Percentiles rank a stretch among this genome's conserved stretches.
phyloP scores from a whole-genome alignment of 2,329 filamentous ascomycete species.

The Coniochaeta pulveracea region DNA sequence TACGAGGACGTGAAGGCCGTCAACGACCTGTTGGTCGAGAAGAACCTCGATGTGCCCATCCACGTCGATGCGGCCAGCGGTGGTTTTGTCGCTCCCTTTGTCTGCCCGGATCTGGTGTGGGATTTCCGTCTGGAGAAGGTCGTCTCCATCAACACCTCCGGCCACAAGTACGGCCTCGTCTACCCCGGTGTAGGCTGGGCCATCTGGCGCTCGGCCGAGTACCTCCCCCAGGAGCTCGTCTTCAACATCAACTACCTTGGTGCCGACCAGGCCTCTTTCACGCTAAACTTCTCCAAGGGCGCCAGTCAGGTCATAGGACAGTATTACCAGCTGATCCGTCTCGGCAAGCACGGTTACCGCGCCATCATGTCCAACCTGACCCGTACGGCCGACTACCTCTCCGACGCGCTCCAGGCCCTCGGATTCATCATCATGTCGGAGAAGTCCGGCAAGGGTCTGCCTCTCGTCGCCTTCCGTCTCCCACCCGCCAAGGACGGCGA shows the following conservation, averaged over 20 bases:
- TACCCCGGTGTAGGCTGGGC: constrained; percentile 95
- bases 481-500: constrained; percentile 42
- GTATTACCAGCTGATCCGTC: constrained; percentile 93
- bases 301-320: constrained; percentile 92
- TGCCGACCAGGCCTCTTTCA: constrained; percentile 90
- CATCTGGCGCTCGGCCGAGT: constrained; percentile 75
- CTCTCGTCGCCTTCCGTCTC: constrained; percentile 82
- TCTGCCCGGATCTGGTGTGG: constrained; percentile 74
- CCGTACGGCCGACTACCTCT: constrained; percentile 78
- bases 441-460: constrained; percentile 64
- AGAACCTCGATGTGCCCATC: constrained; percentile 68
- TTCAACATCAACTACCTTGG: constrained; percentile 99
- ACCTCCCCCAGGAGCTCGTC: constrained; percentile 78
- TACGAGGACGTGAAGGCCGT: constrained; percentile 90
- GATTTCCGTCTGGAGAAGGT: constrained; percentile 86
- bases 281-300: constrained; percentile 93
- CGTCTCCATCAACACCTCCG: constrained; percentile 87
- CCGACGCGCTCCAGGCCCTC: constrained; percentile 57
- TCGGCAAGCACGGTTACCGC: constrained; percentile 85
- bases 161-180: constrained; percentile 69
- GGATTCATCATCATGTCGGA: constrained; percentile 87
- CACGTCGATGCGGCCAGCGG: constrained; percentile 90
- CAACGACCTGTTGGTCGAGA: constrained; percentile 74
- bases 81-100: constrained; percentile 88
- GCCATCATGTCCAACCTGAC: constrained; percentile 93